These are phyloP conservation scores for Penicillium sp. DNA, from an alignment of 2,329 filamentous ascomycete species.

Conservation along the genomic window DNA sequence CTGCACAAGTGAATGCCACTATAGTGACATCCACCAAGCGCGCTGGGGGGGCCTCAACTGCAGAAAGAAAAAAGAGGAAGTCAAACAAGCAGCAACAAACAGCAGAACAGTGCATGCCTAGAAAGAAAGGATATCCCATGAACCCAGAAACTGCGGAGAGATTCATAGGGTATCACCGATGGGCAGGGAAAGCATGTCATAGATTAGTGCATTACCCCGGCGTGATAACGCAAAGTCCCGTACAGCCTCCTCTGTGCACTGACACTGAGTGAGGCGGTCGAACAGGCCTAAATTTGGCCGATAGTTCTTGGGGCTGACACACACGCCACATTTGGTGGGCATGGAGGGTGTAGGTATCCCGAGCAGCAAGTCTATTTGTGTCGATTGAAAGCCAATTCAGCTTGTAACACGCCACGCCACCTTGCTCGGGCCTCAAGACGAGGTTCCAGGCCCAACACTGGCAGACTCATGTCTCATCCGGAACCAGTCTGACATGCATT, in stretches of 20 bases:
- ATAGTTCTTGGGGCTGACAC: background rate
- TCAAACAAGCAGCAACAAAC: too few species aligned
- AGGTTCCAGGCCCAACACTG: too few species aligned
- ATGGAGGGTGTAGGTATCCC: too few species aligned
- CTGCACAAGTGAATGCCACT: constrained; percentile 5
- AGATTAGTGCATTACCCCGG: too few species aligned
- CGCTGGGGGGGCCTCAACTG: constrained; percentile 2
- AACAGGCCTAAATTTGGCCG: background rate
- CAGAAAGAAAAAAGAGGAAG: too few species aligned
- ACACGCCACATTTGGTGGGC: background rate
- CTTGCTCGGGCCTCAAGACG: too few species aligned
- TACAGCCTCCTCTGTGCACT: too few species aligned
- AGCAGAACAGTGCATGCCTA: background rate
- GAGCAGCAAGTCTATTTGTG: too few species aligned
- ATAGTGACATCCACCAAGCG: constrained; percentile 3
- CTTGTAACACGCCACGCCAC: too few species aligned
- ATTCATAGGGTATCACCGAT: background rate
- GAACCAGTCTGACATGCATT: background rate
- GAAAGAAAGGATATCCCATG: background rate
- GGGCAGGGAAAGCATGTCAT: too few species aligned
- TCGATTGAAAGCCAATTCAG: too few species aligned
- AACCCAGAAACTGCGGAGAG: background rate
- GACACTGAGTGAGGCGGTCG: background rate
- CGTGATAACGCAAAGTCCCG: too few species aligned
- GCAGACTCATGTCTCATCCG: background rate